Evolutionary conservation across 2,329 filamentous ascomycete species (phyloP).

Genomic region (Fusarium piperis): DNA sequence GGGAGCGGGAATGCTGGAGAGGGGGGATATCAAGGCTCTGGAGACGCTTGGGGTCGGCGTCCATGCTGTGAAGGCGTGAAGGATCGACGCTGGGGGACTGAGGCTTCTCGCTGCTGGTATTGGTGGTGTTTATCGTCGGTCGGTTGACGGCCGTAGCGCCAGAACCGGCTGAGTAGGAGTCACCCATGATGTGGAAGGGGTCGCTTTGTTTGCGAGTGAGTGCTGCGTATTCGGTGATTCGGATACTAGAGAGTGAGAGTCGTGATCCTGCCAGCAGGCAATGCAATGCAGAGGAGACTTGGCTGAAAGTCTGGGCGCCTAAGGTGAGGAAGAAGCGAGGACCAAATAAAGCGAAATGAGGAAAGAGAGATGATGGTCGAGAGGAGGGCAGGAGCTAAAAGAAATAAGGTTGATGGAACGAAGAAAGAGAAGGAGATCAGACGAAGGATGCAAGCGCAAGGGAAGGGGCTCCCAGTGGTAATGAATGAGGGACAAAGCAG

Average conservation of each 20-base stretch:
- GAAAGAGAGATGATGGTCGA: background rate
- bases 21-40: slow-evolving; percentile 42
- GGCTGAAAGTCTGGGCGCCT: background rate
- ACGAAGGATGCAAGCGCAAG: slow-evolving; percentile 14
- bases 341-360: background rate
- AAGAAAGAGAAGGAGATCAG: slow-evolving; percentile 24
- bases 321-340: background rate
- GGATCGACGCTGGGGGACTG: slow-evolving; percentile 9
- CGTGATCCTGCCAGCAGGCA: slow-evolving; percentile 40
- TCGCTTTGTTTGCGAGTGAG: background rate
- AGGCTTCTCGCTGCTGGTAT: slow-evolving; percentile 4
- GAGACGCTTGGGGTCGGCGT: slow-evolving; percentile 32
- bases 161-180: slow-evolving; percentile 31
- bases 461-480: slow-evolving; percentile 17
- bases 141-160: slow-evolving; percentile 24
- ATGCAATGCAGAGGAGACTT: background rate
- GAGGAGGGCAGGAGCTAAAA: slow-evolving; percentile 10
- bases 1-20: slow-evolving; percentile 44
- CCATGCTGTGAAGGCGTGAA: slow-evolving; percentile 22
- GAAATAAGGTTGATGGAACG: slow-evolving; percentile 14
- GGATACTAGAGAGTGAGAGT: background rate
- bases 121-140: slow-evolving; percentile 29
- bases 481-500: slow-evolving; percentile 11
- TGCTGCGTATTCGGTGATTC: background rate
- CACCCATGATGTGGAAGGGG: slow-evolving; percentile 33